Base-by-base conservation (phyloP, 2,329 filamentous ascomycete genomes). In the Metarhizium anisopliae region DNA sequence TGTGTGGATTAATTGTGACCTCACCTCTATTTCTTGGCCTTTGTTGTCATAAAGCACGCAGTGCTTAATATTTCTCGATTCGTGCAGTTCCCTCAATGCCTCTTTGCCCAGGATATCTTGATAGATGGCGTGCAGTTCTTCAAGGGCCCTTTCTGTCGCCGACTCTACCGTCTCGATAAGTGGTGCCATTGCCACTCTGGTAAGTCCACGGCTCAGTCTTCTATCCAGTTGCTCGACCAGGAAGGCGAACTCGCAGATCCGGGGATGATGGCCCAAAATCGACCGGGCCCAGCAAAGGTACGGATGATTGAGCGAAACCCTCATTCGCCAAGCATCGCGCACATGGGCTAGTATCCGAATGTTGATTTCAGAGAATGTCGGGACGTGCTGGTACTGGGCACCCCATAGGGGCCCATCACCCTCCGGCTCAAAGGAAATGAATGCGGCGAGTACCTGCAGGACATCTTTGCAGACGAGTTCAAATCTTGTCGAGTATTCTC, bases 401-500 rank as follows among this genome's bases (percentile, higher is more conserved):
- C 25, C 13, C 14, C 45, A 10, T 2, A 20, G 25, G 14, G 32
- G 25, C 7, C 18, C 18, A 8, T 47, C 47, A 40, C 20, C 45
- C 1, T 43, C 30, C 6, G 47, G 29, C 36, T 32, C 45, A 51
- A 61, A 64, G 4, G 35, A 47, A 16, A 66, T 32, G 25, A 64
- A 18, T 45, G 56, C 60, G 11, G 55, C 47, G 18, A 67, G 3
- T 2, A 61, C 51, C 16, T 50, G 47, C 8, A 62, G 13, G 29
- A 65, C 58, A 5, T 59, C 53, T 14, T 49, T 45, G 8, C 54
- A 20, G 14, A 63, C 29, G 2, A 38, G 3, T 8, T 55, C 25
- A 16, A 68, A 51, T 6, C 65, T 59, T 7, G 35, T 36, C 1
- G 52, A 7, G 55, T 66, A 60, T 47, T 66, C 59, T 11, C 29